phyloP scores from a whole-genome alignment of 306 rosid genomes.

The Begonia masoniana region DNA sequence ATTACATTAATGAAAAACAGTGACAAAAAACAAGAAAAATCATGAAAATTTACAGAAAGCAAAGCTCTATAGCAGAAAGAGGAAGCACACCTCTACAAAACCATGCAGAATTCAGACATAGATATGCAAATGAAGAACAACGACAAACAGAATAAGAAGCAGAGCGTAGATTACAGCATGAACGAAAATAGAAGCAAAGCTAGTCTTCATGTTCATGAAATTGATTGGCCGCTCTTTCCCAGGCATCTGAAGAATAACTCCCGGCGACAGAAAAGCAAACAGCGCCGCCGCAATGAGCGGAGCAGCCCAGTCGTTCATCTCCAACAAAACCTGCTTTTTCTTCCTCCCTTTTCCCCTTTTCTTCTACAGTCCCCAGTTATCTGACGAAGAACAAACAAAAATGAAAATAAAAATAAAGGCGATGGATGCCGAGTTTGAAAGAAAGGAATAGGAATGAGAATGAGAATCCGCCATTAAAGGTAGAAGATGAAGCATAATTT shows the following conservation, averaged over 20 bases:
- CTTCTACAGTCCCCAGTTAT: neutral
- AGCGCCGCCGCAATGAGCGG: conserved; percentile 68
- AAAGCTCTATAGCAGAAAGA: neutral
- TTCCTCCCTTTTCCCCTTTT: neutral
- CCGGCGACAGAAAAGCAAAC: conserved; percentile 71
- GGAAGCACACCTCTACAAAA: neutral
- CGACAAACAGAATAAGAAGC: conserved; percentile 52
- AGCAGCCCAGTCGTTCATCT: conserved; percentile 73
- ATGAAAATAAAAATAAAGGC: neutral
- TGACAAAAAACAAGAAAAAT: neutral
- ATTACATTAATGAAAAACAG: neutral
- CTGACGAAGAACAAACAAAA: neutral
- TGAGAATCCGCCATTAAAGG: neutral
- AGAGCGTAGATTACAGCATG: conserved; percentile 73
- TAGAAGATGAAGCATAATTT: neutral
- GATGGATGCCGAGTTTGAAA: neutral
- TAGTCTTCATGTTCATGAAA: conserved; percentile 84
- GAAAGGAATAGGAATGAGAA: neutral
- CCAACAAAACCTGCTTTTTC: neutral
- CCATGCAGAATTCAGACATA: conserved; percentile 20
- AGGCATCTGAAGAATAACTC: conserved; percentile 77
- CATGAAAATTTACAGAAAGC: neutral
- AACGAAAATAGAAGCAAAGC: conserved; percentile 61
- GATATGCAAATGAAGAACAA: conserved; percentile 60
- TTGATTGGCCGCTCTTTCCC: conserved; percentile 52